Conservation (phyloP, 2,329 filamentous ascomycete species). For the Nothopassalora personata region DNA sequence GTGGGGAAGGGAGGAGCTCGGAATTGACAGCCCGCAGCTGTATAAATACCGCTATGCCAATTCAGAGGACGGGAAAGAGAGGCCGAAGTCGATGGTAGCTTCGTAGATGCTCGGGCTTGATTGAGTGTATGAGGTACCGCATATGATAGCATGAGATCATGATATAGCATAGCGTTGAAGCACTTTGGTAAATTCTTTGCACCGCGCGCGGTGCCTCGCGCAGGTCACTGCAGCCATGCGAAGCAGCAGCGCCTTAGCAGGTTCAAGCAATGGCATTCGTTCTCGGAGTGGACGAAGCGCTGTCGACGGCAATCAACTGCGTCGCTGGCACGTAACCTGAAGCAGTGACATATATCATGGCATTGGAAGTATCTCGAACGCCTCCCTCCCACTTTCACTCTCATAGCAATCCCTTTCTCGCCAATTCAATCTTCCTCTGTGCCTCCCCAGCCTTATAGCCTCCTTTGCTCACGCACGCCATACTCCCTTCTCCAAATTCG, state of each 20-base stretch:
- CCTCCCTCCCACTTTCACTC: background rate
- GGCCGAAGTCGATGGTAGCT: background rate
- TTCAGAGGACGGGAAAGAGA: constrained; percentile 9
- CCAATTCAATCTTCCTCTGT: constrained; percentile 70
- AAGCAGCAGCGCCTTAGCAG: no score
- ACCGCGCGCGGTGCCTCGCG: no score
- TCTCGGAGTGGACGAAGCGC: no score
- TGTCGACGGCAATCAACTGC: no score
- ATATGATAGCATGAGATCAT: no score
- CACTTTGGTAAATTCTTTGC: no score
- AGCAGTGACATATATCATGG: background rate
- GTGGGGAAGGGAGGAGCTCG: constrained; percentile 62
- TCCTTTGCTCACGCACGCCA: constrained; percentile 69
- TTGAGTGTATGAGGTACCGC: background rate
- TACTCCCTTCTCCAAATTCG: constrained; percentile 66
- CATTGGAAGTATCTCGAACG: background rate
- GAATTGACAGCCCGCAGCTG: constrained; percentile 28
- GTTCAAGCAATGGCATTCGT: background rate
- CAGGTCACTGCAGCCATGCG: no score
- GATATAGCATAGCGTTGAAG: no score
- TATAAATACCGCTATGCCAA: constrained; percentile 31
- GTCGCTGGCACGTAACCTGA: background rate
- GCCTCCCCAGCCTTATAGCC: constrained; percentile 69
- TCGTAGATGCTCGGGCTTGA: background rate
- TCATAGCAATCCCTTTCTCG: constrained; percentile 69